Percentiles rank a stretch among this genome's conserved stretches.
phyloP scores from a whole-genome alignment of 257 asterid species.

The Solanum chmielewskii region DNA sequence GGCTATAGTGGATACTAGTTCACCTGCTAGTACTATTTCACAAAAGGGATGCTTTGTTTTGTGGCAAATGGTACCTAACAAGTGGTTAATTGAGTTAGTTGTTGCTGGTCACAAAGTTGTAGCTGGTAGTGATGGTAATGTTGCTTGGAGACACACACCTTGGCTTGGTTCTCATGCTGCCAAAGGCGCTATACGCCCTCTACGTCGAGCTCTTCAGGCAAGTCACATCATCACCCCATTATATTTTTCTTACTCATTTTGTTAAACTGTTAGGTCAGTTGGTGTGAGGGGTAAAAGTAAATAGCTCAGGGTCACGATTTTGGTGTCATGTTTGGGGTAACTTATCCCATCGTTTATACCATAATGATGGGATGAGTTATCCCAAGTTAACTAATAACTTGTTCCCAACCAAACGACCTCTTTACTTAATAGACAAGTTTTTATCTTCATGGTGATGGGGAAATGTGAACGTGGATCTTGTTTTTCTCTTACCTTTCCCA shows the following conservation, averaged over 20 bases:
- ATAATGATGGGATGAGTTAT: too few species aligned
- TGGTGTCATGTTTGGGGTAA: too few species aligned
- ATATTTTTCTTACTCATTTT: background rate
- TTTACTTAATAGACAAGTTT: background rate
- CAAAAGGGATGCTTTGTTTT: conserved; percentile 75
- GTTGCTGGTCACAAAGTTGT: conserved; percentile 68
- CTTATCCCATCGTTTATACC: too few species aligned
- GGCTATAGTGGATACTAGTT: conserved; percentile 41
- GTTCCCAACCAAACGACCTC: too few species aligned
- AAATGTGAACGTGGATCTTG: background rate
- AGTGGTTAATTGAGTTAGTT: conserved; percentile 68
- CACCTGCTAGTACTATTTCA: conserved; percentile 9
- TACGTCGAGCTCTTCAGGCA: conserved; percentile 78
- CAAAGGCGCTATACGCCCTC: conserved; percentile 73
- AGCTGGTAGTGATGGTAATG: conserved; percentile 74
- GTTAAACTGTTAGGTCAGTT: background rate
- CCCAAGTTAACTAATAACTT: too few species aligned
- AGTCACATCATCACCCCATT: background rate
- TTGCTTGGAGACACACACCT: conserved; percentile 92
- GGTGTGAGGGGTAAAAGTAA: background rate
- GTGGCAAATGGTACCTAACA: conserved; percentile 81
- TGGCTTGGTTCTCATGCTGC: conserved; percentile 84
- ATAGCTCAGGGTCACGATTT: too few species aligned
- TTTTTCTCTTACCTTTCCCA: background rate
- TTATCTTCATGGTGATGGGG: background rate